phyloP scores from a whole-genome alignment of 1,284 basidiomycete genomes.

The Pseudozyma sp. region DNA sequence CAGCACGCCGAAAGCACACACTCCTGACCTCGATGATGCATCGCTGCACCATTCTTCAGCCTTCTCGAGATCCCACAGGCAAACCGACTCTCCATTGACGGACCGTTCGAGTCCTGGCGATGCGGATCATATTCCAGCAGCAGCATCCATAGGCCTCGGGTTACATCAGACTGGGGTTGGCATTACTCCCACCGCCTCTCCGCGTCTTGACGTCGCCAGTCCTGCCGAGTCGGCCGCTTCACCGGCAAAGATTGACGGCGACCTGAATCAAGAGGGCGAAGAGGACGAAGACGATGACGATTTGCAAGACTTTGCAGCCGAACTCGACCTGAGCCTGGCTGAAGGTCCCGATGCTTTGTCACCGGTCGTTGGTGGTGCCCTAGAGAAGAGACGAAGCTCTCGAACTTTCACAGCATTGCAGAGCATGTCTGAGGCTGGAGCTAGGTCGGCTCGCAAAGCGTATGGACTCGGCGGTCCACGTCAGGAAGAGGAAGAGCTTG shows the following conservation, averaged over 20 bases:
- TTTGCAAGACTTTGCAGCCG: slow-evolving; percentile 48
- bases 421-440: background rate
- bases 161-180: slow-evolving; percentile 32
- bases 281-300: slow-evolving; percentile 42
- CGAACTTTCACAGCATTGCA: slow-evolving; percentile 5
- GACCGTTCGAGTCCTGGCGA: background rate
- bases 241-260: background rate
- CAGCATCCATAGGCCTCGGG: slow-evolving; percentile 39
- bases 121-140: background rate
- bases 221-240: slow-evolving; percentile 7
- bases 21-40: slow-evolving; percentile 21
- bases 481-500: slow-evolving; percentile 48
- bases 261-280: background rate
- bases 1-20: slow-evolving; percentile 39
- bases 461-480: slow-evolving; percentile 48
- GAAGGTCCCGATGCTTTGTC: slow-evolving; percentile 24
- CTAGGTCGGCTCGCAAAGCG: slow-evolving; percentile 24
- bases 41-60: background rate
- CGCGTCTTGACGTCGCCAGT: slow-evolving; percentile 22
- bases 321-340: slow-evolving; percentile 46
- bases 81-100: slow-evolving; percentile 6
- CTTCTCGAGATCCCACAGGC: background rate
- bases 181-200: slow-evolving; percentile 40
- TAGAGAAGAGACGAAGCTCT: slow-evolving; percentile 28
- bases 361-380: background rate